phyloP scores from a whole-genome alignment of 768 basidiomycete genomes.

The Collybia mongolica region DNA sequence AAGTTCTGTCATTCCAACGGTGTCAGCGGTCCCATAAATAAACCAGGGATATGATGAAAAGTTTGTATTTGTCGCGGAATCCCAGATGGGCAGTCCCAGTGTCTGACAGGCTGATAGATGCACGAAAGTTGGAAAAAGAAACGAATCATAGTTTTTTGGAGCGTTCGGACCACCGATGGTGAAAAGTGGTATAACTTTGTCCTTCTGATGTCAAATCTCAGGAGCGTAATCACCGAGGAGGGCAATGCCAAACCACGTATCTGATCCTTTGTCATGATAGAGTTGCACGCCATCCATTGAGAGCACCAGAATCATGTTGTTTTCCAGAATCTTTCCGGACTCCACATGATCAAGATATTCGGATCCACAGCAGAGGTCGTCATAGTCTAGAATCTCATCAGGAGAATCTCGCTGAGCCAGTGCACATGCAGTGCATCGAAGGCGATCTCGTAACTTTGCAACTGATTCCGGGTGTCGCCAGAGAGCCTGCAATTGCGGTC shows the following conservation, averaged over 20 bases:
- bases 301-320: not conserved
- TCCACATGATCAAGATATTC: not conserved
- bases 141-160: not conserved
- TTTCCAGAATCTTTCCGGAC: not conserved
- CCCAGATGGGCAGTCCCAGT: not conserved
- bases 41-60: not conserved
- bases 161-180: not conserved
- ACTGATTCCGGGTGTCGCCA: constrained; percentile 20
- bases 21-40: not conserved
- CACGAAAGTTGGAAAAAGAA: not conserved
- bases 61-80: not conserved
- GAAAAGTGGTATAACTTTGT: not conserved
- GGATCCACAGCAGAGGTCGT: constrained; percentile 24
- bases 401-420: constrained; percentile 14
- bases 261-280: not conserved
- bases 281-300: not conserved
- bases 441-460: constrained; percentile 22
- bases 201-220: not conserved
- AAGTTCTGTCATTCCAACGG: not conserved
- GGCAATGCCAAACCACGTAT: too few relatives aligned
- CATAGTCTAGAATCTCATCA: constrained; percentile 5
- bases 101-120: not conserved
- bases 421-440: constrained; percentile 16
- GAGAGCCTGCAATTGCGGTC: constrained; percentile 35
- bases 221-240: not conserved